Evolutionary conservation across 257 asterid genomes (phyloP).

Genomic region (Solanum sitiens): DNA sequence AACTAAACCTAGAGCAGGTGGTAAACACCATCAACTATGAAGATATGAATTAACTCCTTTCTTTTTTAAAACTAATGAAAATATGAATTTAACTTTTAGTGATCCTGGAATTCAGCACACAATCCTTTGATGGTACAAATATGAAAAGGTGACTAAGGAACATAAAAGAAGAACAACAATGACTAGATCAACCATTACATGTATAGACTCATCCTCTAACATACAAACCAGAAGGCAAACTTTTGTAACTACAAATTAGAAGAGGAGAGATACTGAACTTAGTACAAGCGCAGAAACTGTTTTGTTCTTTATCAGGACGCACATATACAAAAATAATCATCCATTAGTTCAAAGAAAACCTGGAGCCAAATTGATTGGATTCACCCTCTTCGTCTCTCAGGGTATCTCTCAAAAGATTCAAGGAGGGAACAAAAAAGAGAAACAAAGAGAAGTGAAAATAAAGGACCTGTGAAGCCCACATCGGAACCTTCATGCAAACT

Average conservation of each 20-base stretch:
- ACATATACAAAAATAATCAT: not conserved
- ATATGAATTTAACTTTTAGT: not conserved
- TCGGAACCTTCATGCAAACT: constrained; percentile 77
- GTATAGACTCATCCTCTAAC: not conserved
- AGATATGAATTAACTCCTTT: not conserved
- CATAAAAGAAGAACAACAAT: not conserved
- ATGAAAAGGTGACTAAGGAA: not conserved
- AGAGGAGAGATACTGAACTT: not conserved
- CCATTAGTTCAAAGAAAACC: not conserved
- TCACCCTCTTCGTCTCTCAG: not conserved
- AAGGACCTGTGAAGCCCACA: constrained; percentile 94
- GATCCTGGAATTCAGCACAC: not conserved
- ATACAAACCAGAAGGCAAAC: not conserved
- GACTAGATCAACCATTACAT: not conserved
- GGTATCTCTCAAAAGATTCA: not conserved
- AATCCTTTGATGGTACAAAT: not conserved
- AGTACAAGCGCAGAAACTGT: not conserved
- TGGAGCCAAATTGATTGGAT: not conserved
- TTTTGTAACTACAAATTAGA: not conserved
- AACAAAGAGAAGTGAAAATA: not conserved
- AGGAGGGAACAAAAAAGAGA: not conserved
- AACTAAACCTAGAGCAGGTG: not conserved
- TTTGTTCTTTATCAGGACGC: not conserved
- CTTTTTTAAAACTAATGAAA: not conserved
- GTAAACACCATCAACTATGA: not conserved